Conservation (phyloP, 208 protist species). For the Ichthyophonus hoferi region DNA sequence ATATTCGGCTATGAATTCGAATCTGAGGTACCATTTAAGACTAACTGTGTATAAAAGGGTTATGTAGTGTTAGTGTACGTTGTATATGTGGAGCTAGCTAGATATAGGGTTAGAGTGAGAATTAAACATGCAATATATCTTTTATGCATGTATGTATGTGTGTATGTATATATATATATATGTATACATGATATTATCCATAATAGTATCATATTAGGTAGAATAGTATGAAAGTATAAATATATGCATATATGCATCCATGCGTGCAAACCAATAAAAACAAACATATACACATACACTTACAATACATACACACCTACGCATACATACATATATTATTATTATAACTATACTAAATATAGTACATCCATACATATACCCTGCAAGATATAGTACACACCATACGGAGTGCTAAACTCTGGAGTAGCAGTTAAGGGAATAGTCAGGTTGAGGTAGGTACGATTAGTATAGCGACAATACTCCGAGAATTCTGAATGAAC, state of each 20-base stretch:
- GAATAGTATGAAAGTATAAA: no score
- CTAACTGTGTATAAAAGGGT: not conserved
- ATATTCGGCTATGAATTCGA: not conserved
- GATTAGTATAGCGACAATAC: not conserved
- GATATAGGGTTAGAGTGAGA: not conserved
- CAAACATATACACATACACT: not conserved
- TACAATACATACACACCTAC: not conserved
- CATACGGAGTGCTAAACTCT: not conserved
- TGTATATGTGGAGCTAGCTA: no score
- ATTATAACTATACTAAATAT: not conserved
- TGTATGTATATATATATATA: not conserved
- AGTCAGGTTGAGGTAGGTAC: not conserved
- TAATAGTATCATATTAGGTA: no score
- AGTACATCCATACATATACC: not conserved
- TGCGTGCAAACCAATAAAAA: no score
- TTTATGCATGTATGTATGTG: not conserved
- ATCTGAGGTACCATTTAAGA: not conserved
- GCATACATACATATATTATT: not conserved
- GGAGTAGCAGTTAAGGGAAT: not conserved
- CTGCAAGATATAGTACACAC: not conserved
- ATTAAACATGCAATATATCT: not conserved
- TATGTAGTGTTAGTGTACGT: no score
- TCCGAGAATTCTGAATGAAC: not conserved
- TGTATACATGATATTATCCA: no score
- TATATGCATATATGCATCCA: no score